Evolutionary conservation across 441 rosid genomes (phyloP).

Genomic region (Gossypium trilobum): DNA sequence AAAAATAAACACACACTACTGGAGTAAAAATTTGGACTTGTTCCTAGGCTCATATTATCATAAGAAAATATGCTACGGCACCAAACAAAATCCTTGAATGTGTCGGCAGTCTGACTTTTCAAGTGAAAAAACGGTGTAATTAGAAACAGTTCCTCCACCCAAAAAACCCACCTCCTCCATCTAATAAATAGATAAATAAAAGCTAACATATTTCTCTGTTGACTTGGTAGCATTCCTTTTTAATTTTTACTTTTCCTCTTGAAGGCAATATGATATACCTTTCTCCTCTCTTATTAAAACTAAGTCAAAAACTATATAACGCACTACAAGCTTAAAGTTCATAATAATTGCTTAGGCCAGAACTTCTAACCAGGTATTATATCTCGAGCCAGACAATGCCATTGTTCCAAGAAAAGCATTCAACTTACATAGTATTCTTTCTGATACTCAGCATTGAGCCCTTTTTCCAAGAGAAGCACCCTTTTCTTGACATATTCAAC

Average conservation of each 20-base stretch:
- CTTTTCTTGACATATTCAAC: conserved; percentile 94
- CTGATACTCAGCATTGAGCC: conserved; percentile 62
- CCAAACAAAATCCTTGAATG: background rate
- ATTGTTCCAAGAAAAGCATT: background rate
- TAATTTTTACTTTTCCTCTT: background rate
- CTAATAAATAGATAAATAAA: too few relatives aligned
- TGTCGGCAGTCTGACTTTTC: background rate
- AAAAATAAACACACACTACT: background rate
- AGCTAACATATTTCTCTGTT: too few relatives aligned
- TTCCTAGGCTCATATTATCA: too few relatives aligned
- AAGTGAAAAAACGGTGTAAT: background rate
- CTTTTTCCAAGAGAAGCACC: conserved; percentile 86
- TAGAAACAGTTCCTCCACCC: background rate
- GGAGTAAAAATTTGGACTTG: background rate
- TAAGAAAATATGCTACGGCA: background rate
- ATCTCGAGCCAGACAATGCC: background rate
- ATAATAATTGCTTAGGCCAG: conserved; percentile 1
- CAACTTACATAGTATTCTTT: conserved; percentile 58
- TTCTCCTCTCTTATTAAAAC: background rate
- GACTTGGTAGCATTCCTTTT: too few relatives aligned
- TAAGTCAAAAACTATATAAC: conserved; percentile 1
- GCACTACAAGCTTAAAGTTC: background rate
- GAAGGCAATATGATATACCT: background rate
- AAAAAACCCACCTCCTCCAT: background rate
- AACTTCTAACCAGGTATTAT: background rate